phyloP scores from a whole-genome alignment of 805 yeast genomes.

The Candida khao-thaluensis region DNA sequence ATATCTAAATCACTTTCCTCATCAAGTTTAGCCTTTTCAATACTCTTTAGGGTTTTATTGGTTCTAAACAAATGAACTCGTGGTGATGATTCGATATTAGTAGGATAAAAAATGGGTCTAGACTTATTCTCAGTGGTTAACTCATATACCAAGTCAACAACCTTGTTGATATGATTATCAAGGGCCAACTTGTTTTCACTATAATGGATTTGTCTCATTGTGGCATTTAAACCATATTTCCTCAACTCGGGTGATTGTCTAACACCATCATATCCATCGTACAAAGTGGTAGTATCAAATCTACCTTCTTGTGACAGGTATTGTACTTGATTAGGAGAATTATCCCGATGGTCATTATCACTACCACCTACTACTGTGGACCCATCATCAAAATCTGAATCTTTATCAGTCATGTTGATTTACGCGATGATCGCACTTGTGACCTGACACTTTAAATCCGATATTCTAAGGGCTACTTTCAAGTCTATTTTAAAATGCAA shows the following conservation, averaged over 20 bases:
- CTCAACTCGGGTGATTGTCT: conserved; percentile 12
- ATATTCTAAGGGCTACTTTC: too few relatives aligned
- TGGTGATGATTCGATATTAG: conserved; percentile 29
- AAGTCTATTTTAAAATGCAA: too few relatives aligned
- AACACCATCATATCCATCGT: conserved; percentile 30
- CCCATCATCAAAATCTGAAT: conserved; percentile 10
- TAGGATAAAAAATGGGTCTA: conserved; percentile 65
- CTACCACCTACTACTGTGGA: conserved; percentile 16
- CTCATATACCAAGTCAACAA: conserved; percentile 50
- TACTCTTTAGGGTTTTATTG: conserved; percentile 10
- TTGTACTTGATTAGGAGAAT: conserved; percentile 10
- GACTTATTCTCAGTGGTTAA: conserved; percentile 54
- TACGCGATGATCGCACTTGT: neutral
- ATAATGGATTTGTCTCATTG: conserved; percentile 72
- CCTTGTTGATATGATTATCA: conserved; percentile 57
- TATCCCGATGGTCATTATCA: conserved; percentile 4
- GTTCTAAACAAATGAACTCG: conserved; percentile 8
- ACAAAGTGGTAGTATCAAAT: conserved; percentile 29
- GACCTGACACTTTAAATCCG: too few relatives aligned
- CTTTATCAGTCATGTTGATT: neutral
- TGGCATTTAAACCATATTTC: conserved; percentile 41
- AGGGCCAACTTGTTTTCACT: conserved; percentile 68
- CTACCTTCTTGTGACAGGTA: conserved; percentile 35
- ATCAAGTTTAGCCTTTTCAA: conserved; percentile 10
- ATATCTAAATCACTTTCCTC: conserved; percentile 12